These are phyloP conservation scores for Aspergillus campestris DNA, from an alignment of 495 filamentous ascomycete species.

Conservation along the genomic window DNA sequence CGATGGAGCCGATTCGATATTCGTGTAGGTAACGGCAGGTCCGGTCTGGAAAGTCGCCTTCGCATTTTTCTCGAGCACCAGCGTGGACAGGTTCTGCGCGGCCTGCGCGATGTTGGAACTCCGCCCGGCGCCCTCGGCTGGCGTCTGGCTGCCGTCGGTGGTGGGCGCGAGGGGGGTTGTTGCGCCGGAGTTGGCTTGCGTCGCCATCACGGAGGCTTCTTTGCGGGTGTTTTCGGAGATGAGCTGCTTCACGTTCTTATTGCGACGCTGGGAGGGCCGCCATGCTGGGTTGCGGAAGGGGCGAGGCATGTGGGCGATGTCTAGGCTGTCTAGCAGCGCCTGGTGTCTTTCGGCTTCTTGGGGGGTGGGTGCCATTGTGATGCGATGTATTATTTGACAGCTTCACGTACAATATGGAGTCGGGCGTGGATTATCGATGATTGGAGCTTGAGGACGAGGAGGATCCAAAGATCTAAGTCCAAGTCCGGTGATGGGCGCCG, in stretches of 20 bases:
- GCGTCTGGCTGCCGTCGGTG: conserved; percentile 47
- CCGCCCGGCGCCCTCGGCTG: conserved; percentile 42
- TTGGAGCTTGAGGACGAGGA: neutral
- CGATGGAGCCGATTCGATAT: conserved; percentile 85
- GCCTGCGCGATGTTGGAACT: conserved; percentile 73
- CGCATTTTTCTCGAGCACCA: conserved; percentile 72
- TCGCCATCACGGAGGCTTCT: conserved; percentile 69
- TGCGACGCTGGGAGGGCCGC: conserved; percentile 87
- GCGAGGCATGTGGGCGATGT: conserved; percentile 72
- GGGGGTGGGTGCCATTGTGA: conserved; percentile 38
- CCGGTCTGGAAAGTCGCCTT: conserved; percentile 36
- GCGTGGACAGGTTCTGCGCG: conserved; percentile 69
- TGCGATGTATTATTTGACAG: neutral
- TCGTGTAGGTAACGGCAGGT: conserved; percentile 82
- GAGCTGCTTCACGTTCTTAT: conserved; percentile 97
- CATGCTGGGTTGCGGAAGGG: conserved; percentile 82
- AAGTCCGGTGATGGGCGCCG: too few species aligned
- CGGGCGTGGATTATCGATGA: neutral
- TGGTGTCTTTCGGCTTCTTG: conserved; percentile 44
- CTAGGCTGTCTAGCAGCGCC: conserved; percentile 71
- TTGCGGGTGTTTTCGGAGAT: conserved; percentile 82
- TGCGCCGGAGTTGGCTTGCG: conserved; percentile 72
- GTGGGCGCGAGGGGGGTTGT: conserved; percentile 58
- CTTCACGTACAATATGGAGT: neutral
- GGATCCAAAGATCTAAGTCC: too few species aligned